Conservation (phyloP, 345 rosid genomes). For the Hibiscus trionum region DNA sequence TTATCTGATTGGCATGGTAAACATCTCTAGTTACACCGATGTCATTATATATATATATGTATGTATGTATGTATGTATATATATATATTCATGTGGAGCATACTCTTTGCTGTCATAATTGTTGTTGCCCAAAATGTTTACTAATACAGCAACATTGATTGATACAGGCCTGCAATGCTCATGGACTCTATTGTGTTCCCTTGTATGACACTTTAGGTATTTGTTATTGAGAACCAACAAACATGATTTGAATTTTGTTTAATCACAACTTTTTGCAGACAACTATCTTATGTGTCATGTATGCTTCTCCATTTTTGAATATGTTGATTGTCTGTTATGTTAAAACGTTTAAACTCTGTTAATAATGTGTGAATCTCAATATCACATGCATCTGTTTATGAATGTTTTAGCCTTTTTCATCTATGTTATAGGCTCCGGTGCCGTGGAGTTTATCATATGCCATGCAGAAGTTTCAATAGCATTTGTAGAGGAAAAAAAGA, state of each 20-base stretch:
- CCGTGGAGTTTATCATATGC: constrained; percentile 74
- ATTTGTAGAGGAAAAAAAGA: constrained; percentile 83
- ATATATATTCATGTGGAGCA: neutral
- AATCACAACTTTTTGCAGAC: neutral
- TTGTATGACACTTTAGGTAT: constrained; percentile 92
- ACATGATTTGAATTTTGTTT: neutral
- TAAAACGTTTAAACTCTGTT: neutral
- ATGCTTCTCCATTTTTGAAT: neutral
- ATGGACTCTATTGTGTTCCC: constrained; percentile 92
- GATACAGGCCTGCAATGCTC: constrained; percentile 96
- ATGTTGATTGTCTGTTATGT: neutral
- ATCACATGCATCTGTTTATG: neutral
- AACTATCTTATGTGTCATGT: neutral
- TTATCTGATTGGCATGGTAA: neutral
- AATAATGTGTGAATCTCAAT: neutral
- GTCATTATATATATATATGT: neutral
- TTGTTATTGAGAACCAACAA: neutral
- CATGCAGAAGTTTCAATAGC: constrained; percentile 86
- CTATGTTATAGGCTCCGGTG: constrained; percentile 64
- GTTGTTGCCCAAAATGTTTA: neutral
- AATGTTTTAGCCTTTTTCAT: constrained; percentile 8
- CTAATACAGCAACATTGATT: constrained; percentile 19
- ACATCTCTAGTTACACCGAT: neutral
- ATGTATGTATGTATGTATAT: too few species aligned
- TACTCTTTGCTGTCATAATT: neutral